Conservation (phyloP, 352 stramenopile species). For the Globisporangium cederbergense region DNA sequence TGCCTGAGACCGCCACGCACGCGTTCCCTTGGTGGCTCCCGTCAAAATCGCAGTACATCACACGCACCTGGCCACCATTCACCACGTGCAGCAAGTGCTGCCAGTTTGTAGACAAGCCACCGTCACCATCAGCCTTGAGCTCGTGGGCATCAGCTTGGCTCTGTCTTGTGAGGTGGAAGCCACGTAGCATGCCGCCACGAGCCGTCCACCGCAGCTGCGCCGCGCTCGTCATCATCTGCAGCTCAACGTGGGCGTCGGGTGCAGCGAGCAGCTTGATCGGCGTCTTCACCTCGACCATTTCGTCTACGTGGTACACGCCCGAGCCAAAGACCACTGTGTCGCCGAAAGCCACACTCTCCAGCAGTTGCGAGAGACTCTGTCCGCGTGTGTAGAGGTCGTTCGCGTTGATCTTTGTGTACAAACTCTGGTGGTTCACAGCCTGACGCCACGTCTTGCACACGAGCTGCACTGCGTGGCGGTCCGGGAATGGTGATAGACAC, state of each 20-base stretch:
- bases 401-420: slow-evolving; percentile 48
- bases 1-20: slow-evolving; percentile 55
- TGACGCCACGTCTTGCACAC: slow-evolving; percentile 58
- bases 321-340: slow-evolving; percentile 66
- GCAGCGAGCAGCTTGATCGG: slow-evolving; percentile 46
- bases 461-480: slow-evolving; percentile 39
- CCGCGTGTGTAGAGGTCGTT: slow-evolving; percentile 37
- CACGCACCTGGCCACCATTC: slow-evolving; percentile 37
- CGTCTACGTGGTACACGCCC: slow-evolving; percentile 58
- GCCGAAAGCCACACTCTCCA: slow-evolving; percentile 27
- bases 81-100: slow-evolving; percentile 59
- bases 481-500: slow-evolving; percentile 74
- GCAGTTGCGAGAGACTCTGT: slow-evolving; percentile 22
- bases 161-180: slow-evolving; percentile 56
- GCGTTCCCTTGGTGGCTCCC: slow-evolving; percentile 60
- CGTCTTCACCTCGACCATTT: slow-evolving; percentile 42
- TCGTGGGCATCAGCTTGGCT: slow-evolving; percentile 1
- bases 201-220: slow-evolving; percentile 59
- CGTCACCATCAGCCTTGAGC: not conserved
- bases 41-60: slow-evolving; percentile 69
- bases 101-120: slow-evolving; percentile 29
- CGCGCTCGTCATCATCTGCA: slow-evolving; percentile 51
- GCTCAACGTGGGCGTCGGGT: slow-evolving; percentile 57
- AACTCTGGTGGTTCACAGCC: slow-evolving; percentile 33
- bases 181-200: slow-evolving; percentile 53